phyloP scores from a whole-genome alignment of 805 yeast genomes.

The Candida anglica region DNA sequence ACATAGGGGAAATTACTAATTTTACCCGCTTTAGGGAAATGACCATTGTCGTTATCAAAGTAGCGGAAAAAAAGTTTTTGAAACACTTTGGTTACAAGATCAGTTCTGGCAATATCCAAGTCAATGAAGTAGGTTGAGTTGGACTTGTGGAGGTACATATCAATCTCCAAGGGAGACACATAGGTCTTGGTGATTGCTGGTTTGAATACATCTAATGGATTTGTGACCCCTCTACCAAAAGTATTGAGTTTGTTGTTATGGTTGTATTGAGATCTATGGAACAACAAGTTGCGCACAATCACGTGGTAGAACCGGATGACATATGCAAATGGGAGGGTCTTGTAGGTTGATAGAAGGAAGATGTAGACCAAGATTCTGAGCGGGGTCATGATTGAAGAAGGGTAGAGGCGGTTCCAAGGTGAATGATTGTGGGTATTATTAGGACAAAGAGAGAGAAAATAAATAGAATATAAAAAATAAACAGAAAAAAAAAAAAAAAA shows the following conservation, averaged over 20 bases:
- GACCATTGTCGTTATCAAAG: slow-evolving; percentile 34
- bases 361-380: background rate
- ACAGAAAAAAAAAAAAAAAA: too few relatives aligned
- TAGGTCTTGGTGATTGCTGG: slow-evolving; percentile 44
- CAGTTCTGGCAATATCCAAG: slow-evolving; percentile 73
- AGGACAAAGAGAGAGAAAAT: too few relatives aligned
- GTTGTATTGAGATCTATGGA: slow-evolving; percentile 24
- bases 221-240: slow-evolving; percentile 22
- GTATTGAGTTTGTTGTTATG: slow-evolving; percentile 23
- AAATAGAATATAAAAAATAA: too few relatives aligned
- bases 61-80: slow-evolving; percentile 50
- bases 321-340: slow-evolving; percentile 67
- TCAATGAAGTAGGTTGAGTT: slow-evolving; percentile 84
- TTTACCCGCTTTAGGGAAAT: slow-evolving; percentile 19
- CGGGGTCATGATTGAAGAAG: too few relatives aligned
- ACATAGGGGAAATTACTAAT: slow-evolving; percentile 50
- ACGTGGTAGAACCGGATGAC: slow-evolving; percentile 56
- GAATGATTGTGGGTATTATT: too few relatives aligned
- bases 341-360: slow-evolving; percentile 44
- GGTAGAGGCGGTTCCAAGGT: too few relatives aligned
- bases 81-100: slow-evolving; percentile 53
- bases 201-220: slow-evolving; percentile 36
- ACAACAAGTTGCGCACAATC: slow-evolving; percentile 36
- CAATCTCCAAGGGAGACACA: slow-evolving; percentile 78
- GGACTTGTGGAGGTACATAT: slow-evolving; percentile 81